Base-by-base conservation (phyloP, 805 yeast species). In the Myxozyma udenii region DNA sequence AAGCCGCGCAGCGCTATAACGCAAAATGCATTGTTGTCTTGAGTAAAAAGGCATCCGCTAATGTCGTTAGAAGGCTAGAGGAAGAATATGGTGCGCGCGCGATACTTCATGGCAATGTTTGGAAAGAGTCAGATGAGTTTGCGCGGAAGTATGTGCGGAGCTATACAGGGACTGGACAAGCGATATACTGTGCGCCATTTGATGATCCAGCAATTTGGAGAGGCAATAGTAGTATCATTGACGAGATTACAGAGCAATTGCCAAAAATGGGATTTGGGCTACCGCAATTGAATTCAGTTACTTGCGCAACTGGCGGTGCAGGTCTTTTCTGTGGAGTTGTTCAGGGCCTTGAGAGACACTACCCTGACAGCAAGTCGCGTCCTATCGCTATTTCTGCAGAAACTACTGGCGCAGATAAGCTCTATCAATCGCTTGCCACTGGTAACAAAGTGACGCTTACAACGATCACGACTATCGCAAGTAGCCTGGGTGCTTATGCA, bases 271-370 rank as follows among this genome's bases (percentile, higher is more conserved):
- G 53, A 14, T 48, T 24, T 23, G 30, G 22, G 18, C 11, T 22
- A 6, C 33, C 39, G 19, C 81, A 81, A 60, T 78, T 91, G 51
- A 79, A 78, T 52, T 97, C 96, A 1, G 84, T 91, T 1, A 86
- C 89, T 61, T 82, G 90, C 53, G 91, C 96, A 6, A 88, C 89
- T 46, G 98, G 98, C 52, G 98, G 98, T 58, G 98, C 97, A 62
- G 98, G 98, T 44, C 74, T 91, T 58, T 78, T 85, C 65, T 80
- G 95, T 9, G 98, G 98, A 65, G 75, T 91, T 38, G 91, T 87
- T 44, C 74, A 87, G 2, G 95, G 93, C 62, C 69, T 91, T 67
- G 85, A 85, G 68, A 77, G 89, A 54, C 67, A 78, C 11, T 68
- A 67, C 63, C 63, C 9, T 56, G 30, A 21, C 4, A 18, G 18